Evolutionary conservation across 176 grass and related monocot genomes (phyloP), one percentile per base, ranked within the genome.

Genomic region (Ananas comosus): DNA sequence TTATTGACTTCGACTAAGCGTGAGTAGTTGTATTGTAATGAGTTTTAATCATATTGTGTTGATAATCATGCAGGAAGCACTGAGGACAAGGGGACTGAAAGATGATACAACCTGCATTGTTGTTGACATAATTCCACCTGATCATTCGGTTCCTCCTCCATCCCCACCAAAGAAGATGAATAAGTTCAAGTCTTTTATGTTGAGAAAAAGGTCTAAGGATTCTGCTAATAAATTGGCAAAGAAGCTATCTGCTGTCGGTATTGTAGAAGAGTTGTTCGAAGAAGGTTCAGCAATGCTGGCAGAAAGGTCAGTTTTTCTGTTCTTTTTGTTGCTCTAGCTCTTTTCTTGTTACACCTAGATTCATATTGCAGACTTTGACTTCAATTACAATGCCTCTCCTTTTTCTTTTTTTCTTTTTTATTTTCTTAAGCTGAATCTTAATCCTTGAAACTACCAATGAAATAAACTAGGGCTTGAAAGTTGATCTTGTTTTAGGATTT

Each of bases 21-120:
- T 18, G 16, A 18, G 16, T 61, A 61, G n/a, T 18, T 22, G 17
- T 18, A 19, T 61, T 61, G 16, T 18, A 16, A 61, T 61, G 21
- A 18, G 2, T 61, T 61, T 19, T 61, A 16, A 61, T 61, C 50
- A 77, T 59, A 13, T 61, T 61, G 25, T 18, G 13, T 33, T 59
- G 52, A 13, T 50, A 14, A 77, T n/a, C 17, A 50, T 68, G n/a
- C 66, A 96, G 92, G 92, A 96, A 80, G 88, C 92, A 13, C 85
- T 96, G 51, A 87, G 86, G 81, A 89, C 83, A 83, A 91, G 88
- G 75, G 92, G 92, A 24, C 73, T 96, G 79, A 91, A 89, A 81
- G 92, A 96, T 76, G 92, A 96, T 66, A 91, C 92, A 14, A 96
- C 92, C 66, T 96, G 92, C 76, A 91, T 96, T 51, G 83, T 96